Percentiles rank a stretch among this genome's conserved stretches.
These are phyloP conservation scores for Quercus wislizeni DNA, from an alignment of 306 rosid species.

Conservation along the genomic window DNA sequence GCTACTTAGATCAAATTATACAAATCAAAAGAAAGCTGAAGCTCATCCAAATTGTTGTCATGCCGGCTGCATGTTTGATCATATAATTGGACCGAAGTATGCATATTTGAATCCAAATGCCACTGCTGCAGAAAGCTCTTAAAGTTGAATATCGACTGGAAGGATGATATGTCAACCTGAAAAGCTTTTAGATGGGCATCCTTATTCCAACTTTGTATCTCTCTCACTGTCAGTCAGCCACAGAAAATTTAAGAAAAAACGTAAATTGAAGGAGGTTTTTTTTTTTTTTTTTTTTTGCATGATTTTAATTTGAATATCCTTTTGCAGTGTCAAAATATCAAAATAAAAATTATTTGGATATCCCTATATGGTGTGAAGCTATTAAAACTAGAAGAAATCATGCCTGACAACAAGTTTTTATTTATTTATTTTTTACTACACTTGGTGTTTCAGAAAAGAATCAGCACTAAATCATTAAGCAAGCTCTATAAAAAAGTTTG, in stretches of 20 bases:
- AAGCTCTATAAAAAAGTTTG: no score
- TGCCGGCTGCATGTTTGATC: neutral
- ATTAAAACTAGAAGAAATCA: no score
- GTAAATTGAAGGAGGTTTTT: no score
- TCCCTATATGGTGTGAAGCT: no score
- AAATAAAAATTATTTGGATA: no score
- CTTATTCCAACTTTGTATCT: conserved; percentile 52
- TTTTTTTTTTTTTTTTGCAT: no score
- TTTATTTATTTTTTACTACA: no score
- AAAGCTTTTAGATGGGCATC: conserved; percentile 63
- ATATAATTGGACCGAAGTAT: conserved; percentile 65
- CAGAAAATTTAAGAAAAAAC: conserved; percentile 12
- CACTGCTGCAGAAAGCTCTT: conserved; percentile 59
- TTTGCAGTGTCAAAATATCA: no score
- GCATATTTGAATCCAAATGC: conserved; percentile 69
- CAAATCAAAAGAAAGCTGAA: conserved; percentile 19
- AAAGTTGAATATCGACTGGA: conserved; percentile 53
- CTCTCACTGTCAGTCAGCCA: conserved; percentile 49
- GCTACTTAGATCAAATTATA: neutral
- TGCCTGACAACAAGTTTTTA: no score
- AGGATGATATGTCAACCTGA: conserved; percentile 65
- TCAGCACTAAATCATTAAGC: no score
- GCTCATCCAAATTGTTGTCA: conserved; percentile 10
- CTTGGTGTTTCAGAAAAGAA: no score
- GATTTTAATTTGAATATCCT: no score